Conservation (phyloP, 1,284 basidiomycete species). For the Coniferiporia sulphurascens region DNA sequence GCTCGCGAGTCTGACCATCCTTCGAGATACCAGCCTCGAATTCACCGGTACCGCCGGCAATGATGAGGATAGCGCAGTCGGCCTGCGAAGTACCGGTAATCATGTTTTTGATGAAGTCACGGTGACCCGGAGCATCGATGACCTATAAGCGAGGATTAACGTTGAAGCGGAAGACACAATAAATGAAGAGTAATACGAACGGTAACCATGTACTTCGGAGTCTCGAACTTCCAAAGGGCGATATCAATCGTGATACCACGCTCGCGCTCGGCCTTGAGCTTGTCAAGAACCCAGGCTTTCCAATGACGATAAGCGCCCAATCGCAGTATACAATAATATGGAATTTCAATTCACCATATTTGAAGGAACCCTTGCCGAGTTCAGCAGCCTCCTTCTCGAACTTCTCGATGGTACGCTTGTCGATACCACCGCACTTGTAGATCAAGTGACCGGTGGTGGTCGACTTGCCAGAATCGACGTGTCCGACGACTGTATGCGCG, state of each 20-base stretch:
- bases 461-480: constrained; percentile 98
- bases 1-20: constrained; percentile 99
- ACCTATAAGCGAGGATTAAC: constrained; percentile 46
- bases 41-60: constrained; percentile 98
- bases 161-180: constrained; percentile 21
- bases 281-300: constrained; percentile 98
- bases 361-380: constrained; percentile 99
- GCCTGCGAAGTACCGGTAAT: constrained; percentile 99
- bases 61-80: constrained; percentile 99
- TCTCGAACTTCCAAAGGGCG: constrained; percentile 99
- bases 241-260: constrained; percentile 99
- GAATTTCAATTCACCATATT: constrained; percentile 69
- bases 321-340: constrained; percentile 6
- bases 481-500: constrained; percentile 79
- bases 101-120: constrained; percentile 99
- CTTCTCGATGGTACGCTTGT: constrained; percentile 99
- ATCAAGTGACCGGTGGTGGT: constrained; percentile 99
- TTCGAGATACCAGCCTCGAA: constrained; percentile 99
- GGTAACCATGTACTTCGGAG: constrained; percentile 86
- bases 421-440: constrained; percentile 99
- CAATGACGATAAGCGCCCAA: constrained; percentile 25
- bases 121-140: constrained; percentile 98
- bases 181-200: constrained; percentile 41
- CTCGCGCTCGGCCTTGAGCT: constrained; percentile 99
- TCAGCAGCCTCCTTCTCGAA: constrained; percentile 99